Base-by-base conservation (phyloP, 2,329 filamentous ascomycete genomes). In the Cladophialophora yegresii region DNA sequence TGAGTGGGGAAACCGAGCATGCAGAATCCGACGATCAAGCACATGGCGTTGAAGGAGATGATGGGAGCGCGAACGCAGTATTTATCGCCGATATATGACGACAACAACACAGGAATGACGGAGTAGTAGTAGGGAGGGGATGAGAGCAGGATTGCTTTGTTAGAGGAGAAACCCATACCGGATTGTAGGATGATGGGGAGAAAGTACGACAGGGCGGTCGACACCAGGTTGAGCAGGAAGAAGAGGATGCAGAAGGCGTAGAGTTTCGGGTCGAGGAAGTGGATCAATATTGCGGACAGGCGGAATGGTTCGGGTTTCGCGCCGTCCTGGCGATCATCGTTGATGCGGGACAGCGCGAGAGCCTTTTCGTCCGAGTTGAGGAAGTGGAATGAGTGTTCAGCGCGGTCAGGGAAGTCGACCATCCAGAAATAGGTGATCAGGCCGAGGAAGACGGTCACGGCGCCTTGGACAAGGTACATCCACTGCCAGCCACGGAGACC, bases 101-200 rank as follows among this genome's bases (percentile, higher is more conserved):
- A 87, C 8, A 88, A 69, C 8, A 89, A 77, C 5, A 87, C 87
- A 0, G 87, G 87, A 13, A 89, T 77, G 10, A 87, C 82, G 23
- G 87, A 83, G 72, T 87, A 89, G 74, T 88, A 89, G 74, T 89
- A 89, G 0, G 87, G 87, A 67, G 87, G 87, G 0, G 86, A 86
- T 0, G 85, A 85, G 0, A 89, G 82, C 3, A 89, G 73, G 65
- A 89, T 89, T 0, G 83, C 78, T 50, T 80, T 73, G 66, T 83
- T 78, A 13, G 78, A 75, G 63, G 77, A 79, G 69, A 85, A 85
- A 0, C 83, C 83, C 78, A 86, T 82, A 0, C 83, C 83, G n/a
- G 73, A 75, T 67, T 83, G 76, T 32, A 88, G 76, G n/a, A 65
- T 63, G 55, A 82, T 83, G 0, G 87, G 87, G 1, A 89, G 77